Base-by-base conservation (phyloP, 2,329 filamentous ascomycete species). In the Septoria linicola region DNA sequence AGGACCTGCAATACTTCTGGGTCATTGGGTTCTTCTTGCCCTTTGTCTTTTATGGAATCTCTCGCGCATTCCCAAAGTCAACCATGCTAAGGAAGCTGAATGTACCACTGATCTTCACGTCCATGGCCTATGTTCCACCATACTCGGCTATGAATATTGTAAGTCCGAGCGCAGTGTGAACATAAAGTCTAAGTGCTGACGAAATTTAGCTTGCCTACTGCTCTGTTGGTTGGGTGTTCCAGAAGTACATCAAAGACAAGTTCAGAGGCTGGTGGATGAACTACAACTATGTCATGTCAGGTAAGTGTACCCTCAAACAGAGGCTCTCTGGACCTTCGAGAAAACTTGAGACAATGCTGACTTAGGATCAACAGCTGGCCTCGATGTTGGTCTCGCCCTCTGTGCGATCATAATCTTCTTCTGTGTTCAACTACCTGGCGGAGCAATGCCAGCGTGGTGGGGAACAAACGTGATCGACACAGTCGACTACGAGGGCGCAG, bases 381-480 rank as follows among this genome's bases (percentile, higher is more conserved):
- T 95, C 52, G 89, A 95, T 66, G 89, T 87, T 1, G 88, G 89
- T 1, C 74, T 95, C 14, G 89, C 89, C 0, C 86, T 92, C 61
- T 88, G 87, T 25, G 84, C 93, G 34, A 84, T 95, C n/a, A 80
- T 92, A 5, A 83, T 95, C 19, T 95, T 95, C 68, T 95, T 95
- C 64, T 87, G 83, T 1, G 85, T 95, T 56, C 79, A 93, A 16
- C 92, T 90, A 66, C 87, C 89, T 0, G 88, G 79, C 75, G 85
- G 84, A 74, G 77, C 80, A 30, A 77, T 78, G 37, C 89, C 93
- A 63, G 93, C 88, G 87, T 95, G 89, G 89, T 60, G 58, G 58
- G 58, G 58, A 8, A 41, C 37, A 3, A 51, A 32, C 11, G 58
- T 58, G 2, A 31, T 56, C 1, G 41, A 49, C 13, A 63, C 59